A percentile compares a stretch with the other conserved stretches of the same genome.
Evolutionary conservation across 2,329 filamentous ascomycete species (phyloP).

Genomic region (Colletotrichum melonis): DNA sequence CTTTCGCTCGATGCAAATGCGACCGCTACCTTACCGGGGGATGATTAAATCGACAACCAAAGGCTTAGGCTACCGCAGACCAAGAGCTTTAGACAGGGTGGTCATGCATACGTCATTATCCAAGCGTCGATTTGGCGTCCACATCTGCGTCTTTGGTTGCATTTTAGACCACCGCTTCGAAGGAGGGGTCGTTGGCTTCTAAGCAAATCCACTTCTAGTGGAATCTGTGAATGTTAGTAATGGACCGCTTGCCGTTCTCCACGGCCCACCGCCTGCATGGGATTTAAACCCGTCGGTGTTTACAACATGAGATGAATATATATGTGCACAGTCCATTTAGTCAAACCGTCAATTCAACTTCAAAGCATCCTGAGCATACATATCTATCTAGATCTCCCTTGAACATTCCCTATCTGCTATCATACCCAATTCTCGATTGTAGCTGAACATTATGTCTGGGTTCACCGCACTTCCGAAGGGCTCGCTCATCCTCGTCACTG

Average conservation of each 20-base stretch:
- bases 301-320: not conserved
- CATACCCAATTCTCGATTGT: not conserved
- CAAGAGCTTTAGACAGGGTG: not conserved
- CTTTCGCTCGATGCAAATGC: not conserved
- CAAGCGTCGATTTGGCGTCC: not conserved
- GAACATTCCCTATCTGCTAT: not conserved
- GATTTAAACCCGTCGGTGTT: not conserved
- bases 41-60: not conserved
- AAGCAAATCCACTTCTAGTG: constrained; percentile 3
- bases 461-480: constrained; percentile 40
- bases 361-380: not conserved
- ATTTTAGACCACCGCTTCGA: not conserved
- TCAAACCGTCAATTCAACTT: not conserved
- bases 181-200: not conserved
- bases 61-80: not conserved
- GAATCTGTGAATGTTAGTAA: not conserved
- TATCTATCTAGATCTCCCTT: not conserved
- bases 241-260: not conserved
- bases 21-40: not conserved
- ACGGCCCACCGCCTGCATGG: not conserved
- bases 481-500: constrained; percentile 54
- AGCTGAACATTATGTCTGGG: constrained; percentile 10
- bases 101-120: not conserved
- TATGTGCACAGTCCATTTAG: not conserved
- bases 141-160: not conserved